Percentiles rank a stretch among this genome's conserved stretches.
Evolutionary conservation across 257 asterid genomes (phyloP).

Genomic region (Asclepias syriaca): DNA sequence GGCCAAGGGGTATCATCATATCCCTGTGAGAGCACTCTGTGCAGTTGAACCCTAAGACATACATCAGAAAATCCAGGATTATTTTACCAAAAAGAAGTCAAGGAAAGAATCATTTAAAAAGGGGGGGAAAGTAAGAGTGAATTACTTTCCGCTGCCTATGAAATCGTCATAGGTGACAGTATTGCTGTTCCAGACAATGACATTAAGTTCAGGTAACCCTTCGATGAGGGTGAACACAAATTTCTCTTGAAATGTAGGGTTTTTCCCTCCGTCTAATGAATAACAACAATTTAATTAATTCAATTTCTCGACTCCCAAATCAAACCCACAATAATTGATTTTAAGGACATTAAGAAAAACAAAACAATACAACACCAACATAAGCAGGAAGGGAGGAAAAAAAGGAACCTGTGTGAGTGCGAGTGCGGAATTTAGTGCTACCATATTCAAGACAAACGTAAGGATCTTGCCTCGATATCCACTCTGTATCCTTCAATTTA

Average conservation of each 20-base stretch:
- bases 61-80: constrained; percentile 10
- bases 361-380: not conserved
- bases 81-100: not conserved
- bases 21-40: constrained; percentile 73
- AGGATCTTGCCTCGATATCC: constrained; percentile 98
- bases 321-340: not conserved
- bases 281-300: constrained; percentile 3
- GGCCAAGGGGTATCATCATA: constrained; percentile 81
- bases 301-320: not conserved
- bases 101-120: not conserved
- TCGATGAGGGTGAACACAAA: constrained; percentile 77
- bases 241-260: constrained; percentile 95
- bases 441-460: constrained; percentile 81
- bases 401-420: constrained; percentile 76
- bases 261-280: constrained; percentile 76
- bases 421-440: constrained; percentile 68
- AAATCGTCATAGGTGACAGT: constrained; percentile 67
- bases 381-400: not conserved
- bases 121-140: not conserved
- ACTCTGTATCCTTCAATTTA: constrained; percentile 76
- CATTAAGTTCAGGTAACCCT: constrained; percentile 65
- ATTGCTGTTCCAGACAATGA: constrained; percentile 88
- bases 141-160: constrained; percentile 87
- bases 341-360: not conserved
- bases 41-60: constrained; percentile 61